Conservation (phyloP, 1,284 basidiomycete species). For the Mycosarcoma mackinlayi region DNA sequence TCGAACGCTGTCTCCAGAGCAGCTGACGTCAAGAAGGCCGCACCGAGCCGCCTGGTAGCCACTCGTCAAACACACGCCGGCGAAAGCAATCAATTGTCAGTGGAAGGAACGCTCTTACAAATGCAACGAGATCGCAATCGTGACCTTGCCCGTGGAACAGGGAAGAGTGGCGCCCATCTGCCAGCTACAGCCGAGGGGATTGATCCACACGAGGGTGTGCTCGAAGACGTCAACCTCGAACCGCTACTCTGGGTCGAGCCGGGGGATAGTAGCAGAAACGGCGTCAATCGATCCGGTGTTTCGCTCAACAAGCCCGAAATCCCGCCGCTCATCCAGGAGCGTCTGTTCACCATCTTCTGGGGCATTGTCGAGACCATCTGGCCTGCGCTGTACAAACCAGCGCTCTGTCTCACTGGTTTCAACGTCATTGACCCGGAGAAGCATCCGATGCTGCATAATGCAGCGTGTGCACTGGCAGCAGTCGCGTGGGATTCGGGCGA, state of each 20-base stretch:
- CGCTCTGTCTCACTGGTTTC: slow-evolving; percentile 28
- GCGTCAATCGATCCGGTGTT: slow-evolving; percentile 38
- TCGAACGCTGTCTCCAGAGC: not conserved
- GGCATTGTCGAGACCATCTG: slow-evolving; percentile 47
- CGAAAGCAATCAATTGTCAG: slow-evolving; percentile 22
- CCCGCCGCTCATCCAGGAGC: slow-evolving; percentile 40
- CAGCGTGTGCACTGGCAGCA: slow-evolving; percentile 46
- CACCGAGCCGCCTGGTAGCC: slow-evolving; percentile 1
- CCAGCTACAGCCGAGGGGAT: not conserved
- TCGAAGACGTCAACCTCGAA: slow-evolving; percentile 34
- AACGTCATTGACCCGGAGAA: slow-evolving; percentile 45
- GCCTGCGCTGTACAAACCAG: slow-evolving; percentile 50
- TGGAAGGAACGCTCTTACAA: slow-evolving; percentile 31
- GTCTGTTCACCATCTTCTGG: slow-evolving; percentile 52
- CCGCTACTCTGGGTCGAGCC: slow-evolving; percentile 45
- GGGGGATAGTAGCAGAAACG: slow-evolving; percentile 17
- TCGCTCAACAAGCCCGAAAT: slow-evolving; percentile 42
- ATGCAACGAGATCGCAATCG: slow-evolving; percentile 23
- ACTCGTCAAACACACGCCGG: slow-evolving; percentile 7
- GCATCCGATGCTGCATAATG: slow-evolving; percentile 55
- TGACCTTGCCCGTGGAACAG: slow-evolving; percentile 1
- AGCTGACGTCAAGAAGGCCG: not conserved
- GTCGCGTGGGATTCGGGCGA: slow-evolving; percentile 49
- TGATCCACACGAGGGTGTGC: not conserved
- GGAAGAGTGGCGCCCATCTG: not conserved